A percentile compares a stretch with the other conserved stretches of the same genome.
Conservation (phyloP, 306 rosid genomes). For the Prunus campanulata region DNA sequence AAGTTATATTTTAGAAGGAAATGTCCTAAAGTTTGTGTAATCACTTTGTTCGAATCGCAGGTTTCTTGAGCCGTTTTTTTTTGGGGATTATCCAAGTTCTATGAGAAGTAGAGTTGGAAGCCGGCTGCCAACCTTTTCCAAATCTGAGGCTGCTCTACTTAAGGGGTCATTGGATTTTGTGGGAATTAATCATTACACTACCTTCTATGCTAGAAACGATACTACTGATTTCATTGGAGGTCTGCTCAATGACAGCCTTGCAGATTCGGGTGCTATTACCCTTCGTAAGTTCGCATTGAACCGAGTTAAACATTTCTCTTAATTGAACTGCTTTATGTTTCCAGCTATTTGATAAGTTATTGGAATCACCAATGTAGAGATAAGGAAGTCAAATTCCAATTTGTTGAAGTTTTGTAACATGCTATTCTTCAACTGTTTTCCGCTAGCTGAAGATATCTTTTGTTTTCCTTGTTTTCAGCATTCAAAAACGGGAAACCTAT, state of each 20-base stretch:
- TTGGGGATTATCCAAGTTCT: constrained; percentile 76
- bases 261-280: constrained; percentile 68
- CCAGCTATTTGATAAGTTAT: background rate
- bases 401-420: background rate
- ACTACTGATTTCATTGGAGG: constrained; percentile 15
- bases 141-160: constrained; percentile 38
- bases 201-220: constrained; percentile 53
- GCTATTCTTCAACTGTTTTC: background rate
- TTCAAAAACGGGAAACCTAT: constrained; percentile 60
- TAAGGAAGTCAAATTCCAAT: background rate
- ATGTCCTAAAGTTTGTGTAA: background rate
- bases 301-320: background rate
- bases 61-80: constrained; percentile 71
- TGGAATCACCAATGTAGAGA: background rate
- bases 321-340: background rate
- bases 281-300: constrained; percentile 57
- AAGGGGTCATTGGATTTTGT: constrained; percentile 86
- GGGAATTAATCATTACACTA: constrained; percentile 94
- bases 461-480: constrained; percentile 46
- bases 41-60: constrained; percentile 27
- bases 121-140: constrained; percentile 63
- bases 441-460: background rate
- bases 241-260: constrained; percentile 44
- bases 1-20: background rate
- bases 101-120: constrained; percentile 60